Percentiles rank a stretch among this genome's conserved stretches.
These are phyloP conservation scores for Entophlyctis luteolus DNA, from an alignment of 192 early-diverging fungal species.

Conservation along the genomic window DNA sequence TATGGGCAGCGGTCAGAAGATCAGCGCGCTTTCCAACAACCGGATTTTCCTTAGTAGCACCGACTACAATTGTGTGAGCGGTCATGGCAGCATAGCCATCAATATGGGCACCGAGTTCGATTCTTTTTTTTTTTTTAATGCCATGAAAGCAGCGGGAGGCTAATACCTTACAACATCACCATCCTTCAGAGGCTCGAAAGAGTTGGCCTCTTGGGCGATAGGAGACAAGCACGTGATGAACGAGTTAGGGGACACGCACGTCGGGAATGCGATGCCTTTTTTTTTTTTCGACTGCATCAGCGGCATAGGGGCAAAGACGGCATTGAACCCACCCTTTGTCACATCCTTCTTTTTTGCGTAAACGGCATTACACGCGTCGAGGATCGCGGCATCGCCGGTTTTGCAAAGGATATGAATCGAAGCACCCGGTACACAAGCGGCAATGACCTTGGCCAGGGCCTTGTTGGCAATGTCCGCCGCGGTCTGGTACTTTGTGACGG, in stretches of 20 bases:
- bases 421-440: conserved; percentile 70
- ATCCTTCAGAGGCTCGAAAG: conserved; percentile 61
- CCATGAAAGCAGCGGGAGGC: neutral
- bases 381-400: conserved; percentile 79
- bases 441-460: conserved; percentile 67
- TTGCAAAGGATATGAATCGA: conserved; percentile 82
- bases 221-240: conserved; percentile 88
- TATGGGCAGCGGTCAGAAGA: conserved; percentile 81
- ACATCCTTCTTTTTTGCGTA: conserved; percentile 74
- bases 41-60: conserved; percentile 62
- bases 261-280: conserved; percentile 90
- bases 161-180: conserved; percentile 76
- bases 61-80: conserved; percentile 85
- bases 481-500: conserved; percentile 53
- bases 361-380: conserved; percentile 71
- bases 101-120: conserved; percentile 88
- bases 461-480: conserved; percentile 50
- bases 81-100: conserved; percentile 87
- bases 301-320: no score
- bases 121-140: no score
- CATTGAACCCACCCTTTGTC: conserved; percentile 53
- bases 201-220: conserved; percentile 67
- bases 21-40: conserved; percentile 81
- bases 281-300: no score
- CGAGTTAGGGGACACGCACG: conserved; percentile 80